Conservation (phyloP, 495 filamentous ascomycete species). For the Hypoxylon intermedium region DNA sequence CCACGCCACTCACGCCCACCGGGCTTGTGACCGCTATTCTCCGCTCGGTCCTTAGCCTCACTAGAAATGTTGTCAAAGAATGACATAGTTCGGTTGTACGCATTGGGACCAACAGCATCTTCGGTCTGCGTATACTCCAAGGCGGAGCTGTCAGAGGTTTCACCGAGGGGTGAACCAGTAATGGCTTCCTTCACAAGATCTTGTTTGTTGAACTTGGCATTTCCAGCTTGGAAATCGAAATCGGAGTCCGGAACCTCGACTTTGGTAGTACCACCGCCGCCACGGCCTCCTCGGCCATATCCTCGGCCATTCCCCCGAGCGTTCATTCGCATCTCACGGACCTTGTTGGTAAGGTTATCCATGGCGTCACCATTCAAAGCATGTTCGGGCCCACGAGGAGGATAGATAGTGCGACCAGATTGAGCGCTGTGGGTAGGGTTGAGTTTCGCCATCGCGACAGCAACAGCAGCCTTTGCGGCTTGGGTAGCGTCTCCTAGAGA, state of each 20-base stretch:
- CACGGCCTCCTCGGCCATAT: conserved; percentile 64
- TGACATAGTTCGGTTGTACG: conserved; percentile 82
- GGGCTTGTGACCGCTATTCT: conserved; percentile 65
- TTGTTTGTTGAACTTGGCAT: conserved; percentile 98
- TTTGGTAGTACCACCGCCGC: conserved; percentile 66
- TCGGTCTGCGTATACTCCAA: conserved; percentile 41
- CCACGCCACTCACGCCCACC: conserved; percentile 91
- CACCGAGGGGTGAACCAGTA: conserved; percentile 73
- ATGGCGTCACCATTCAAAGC: conserved; percentile 62
- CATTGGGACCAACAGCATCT: conserved; percentile 50
- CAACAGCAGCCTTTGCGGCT: conserved; percentile 84
- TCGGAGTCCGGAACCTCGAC: conserved; percentile 88
- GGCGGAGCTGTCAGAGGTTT: conserved; percentile 53
- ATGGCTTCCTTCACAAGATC: conserved; percentile 92
- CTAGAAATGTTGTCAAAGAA: conserved; percentile 99
- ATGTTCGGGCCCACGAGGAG: too few relatives aligned
- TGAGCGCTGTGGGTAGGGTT: conserved; percentile 51
- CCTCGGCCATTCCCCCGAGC: conserved; percentile 51
- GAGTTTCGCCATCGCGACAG: conserved; percentile 87
- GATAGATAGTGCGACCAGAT: not conserved
- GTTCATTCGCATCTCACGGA: conserved; percentile 84
- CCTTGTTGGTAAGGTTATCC: conserved; percentile 81
- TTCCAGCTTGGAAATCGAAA: conserved; percentile 91
- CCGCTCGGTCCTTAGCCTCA: conserved; percentile 88
- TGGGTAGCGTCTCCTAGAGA: conserved; percentile 74